Conservation (phyloP, 345 rosid species). For the Rubroshorea leprosula region DNA sequence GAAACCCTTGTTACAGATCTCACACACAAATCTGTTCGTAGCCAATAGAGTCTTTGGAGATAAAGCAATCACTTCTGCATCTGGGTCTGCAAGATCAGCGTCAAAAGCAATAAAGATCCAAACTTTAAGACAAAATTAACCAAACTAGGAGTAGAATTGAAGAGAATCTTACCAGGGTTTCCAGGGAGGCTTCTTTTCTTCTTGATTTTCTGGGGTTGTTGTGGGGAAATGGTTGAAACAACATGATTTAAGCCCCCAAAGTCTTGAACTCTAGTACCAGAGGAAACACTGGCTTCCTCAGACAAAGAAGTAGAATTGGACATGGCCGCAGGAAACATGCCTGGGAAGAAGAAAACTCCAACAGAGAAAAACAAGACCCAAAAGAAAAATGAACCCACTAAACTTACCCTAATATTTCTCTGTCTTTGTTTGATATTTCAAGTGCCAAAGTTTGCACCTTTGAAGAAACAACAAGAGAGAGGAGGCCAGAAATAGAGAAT, state of each 20-base stretch:
- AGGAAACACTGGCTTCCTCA: conserved; percentile 64
- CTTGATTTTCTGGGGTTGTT: conserved; percentile 49
- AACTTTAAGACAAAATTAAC: conserved; percentile 3
- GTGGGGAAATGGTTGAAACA: conserved; percentile 29
- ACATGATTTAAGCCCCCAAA: conserved; percentile 38
- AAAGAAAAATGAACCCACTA: not conserved
- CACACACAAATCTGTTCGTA: conserved; percentile 86
- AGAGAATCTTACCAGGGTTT: conserved; percentile 58
- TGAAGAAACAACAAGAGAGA: conserved; percentile 24
- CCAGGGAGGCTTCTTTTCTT: conserved; percentile 90
- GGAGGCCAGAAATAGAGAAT: conserved; percentile 30
- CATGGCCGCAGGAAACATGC: conserved; percentile 57
- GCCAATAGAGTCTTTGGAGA: conserved; percentile 79
- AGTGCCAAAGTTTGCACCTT: conserved; percentile 21
- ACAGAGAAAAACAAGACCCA: conserved; percentile 29
- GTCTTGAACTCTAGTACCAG: conserved; percentile 49
- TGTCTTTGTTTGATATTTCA: conserved; percentile 21
- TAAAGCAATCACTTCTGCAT: conserved; percentile 85
- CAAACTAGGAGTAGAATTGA: not conserved
- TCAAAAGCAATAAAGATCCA: not conserved
- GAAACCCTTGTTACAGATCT: conserved; percentile 93
- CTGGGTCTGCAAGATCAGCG: conserved; percentile 58
- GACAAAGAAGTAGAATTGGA: conserved; percentile 60
- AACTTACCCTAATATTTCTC: conserved; percentile 5
- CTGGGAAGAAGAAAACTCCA: conserved; percentile 40